Evolutionary conservation across 148 eudicot genomes (phyloP).

Genomic region (Nyssa sinensis): DNA sequence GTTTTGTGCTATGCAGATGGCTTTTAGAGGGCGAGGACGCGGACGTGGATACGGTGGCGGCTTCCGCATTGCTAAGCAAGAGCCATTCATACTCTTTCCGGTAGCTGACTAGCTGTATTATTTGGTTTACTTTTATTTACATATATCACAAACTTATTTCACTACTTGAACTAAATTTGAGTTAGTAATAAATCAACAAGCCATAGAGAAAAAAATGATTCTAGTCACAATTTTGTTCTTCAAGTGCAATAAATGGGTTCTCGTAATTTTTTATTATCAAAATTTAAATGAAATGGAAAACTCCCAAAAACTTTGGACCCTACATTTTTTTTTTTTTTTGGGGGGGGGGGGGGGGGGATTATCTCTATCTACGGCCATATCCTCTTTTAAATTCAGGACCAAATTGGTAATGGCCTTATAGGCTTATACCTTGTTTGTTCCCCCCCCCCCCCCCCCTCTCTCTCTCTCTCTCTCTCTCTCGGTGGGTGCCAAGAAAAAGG

Average conservation of each 20-base stretch:
- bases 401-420: no score
- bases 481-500: no score
- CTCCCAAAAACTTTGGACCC: background rate
- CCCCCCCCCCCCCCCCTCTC: no score
- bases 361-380: no score
- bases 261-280: background rate
- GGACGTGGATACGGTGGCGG: constrained; percentile 22
- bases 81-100: constrained; percentile 27
- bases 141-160: background rate
- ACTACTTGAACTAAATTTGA: no score
- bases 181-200: background rate
- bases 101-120: constrained; percentile 11
- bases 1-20: constrained; percentile 20
- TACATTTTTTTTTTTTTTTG: no score
- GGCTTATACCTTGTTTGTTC: no score
- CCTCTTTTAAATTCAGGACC: no score
- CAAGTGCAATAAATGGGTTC: background rate
- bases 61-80: constrained; percentile 13
- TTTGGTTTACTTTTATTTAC: background rate
- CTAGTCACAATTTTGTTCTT: no score
- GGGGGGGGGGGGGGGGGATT: no score
- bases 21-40: constrained; percentile 37
- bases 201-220: background rate
- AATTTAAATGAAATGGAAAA: background rate
- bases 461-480: no score